These are phyloP conservation scores for Rhodomyrtus psidioides DNA, from an alignment of 441 rosid species.

Conservation along the genomic window DNA sequence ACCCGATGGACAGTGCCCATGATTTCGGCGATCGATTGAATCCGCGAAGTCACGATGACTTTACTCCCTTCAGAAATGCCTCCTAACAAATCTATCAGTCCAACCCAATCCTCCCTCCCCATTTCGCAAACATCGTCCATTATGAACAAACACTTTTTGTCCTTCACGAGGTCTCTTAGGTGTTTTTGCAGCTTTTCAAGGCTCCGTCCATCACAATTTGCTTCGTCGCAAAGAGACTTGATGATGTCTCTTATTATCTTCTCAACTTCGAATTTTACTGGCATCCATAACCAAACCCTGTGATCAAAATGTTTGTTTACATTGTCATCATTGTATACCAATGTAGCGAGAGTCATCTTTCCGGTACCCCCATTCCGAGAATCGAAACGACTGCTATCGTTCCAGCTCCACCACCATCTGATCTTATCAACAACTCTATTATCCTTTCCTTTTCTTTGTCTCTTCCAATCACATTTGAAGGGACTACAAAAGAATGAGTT, in stretches of 20 bases:
- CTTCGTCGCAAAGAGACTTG: rapidly evolving
- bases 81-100: conserved; percentile 8
- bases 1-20: too few species aligned
- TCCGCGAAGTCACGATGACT: too few species aligned
- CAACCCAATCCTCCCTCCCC: conserved; percentile 12
- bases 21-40: too few species aligned
- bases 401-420: background rate
- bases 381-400: conserved; percentile 13
- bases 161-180: background rate
- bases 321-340: conserved; percentile 9
- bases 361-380: conserved; percentile 23
- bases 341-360: conserved; percentile 19
- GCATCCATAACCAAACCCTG: conserved; percentile 20
- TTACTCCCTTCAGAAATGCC: conserved; percentile 24
- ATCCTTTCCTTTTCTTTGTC: background rate
- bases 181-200: conserved; percentile 11
- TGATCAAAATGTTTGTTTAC: background rate
- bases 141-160: conserved; percentile 18
- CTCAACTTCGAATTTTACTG: background rate
- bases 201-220: background rate
- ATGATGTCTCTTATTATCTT: conserved; percentile 1
- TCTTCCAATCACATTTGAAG: conserved; percentile 5
- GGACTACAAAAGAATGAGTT: background rate
- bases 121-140: conserved; percentile 34
- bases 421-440: background rate